A percentile compares a stretch with the other conserved stretches of the same genome.
Evolutionary conservation across 306 rosid species (phyloP).

Genomic region (Vachellia collinsii): DNA sequence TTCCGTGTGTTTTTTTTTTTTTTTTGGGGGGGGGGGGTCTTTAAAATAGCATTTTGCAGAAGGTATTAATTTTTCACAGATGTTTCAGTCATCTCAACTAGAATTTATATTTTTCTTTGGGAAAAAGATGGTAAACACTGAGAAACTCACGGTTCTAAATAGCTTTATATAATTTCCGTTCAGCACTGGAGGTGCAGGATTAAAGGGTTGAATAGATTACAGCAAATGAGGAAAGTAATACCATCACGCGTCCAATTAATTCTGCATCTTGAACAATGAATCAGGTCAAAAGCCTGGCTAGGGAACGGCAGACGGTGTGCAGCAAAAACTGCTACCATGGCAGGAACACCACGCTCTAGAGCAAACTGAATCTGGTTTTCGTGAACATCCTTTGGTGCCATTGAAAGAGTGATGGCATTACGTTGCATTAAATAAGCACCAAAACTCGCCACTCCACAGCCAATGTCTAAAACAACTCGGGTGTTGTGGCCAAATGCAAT

Average conservation of each 20-base stretch:
- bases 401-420: conserved; percentile 72
- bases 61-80: not conserved
- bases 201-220: not conserved
- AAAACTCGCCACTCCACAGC: conserved; percentile 92
- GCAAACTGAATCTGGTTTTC: conserved; percentile 95
- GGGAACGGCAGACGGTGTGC: conserved; percentile 72
- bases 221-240: conserved; percentile 36
- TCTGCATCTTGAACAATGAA: conserved; percentile 90
- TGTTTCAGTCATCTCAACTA: not conserved
- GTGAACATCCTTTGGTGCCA: conserved; percentile 85
- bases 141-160: conserved; percentile 27
- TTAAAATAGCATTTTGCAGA: conserved; percentile 2
- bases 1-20: not conserved
- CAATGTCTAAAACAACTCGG: conserved; percentile 79
- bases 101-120: not conserved
- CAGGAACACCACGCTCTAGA: conserved; percentile 95
- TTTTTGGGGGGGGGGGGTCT: not conserved
- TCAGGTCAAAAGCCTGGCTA: conserved; percentile 92
- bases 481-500: conserved; percentile 72
- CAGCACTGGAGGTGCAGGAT: conserved; percentile 26
- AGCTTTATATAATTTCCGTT: conserved; percentile 7
- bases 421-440: conserved; percentile 82
- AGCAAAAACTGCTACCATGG: conserved; percentile 73
- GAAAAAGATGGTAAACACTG: not conserved
- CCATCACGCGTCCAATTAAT: conserved; percentile 91